A percentile compares a stretch with the other conserved stretches of the same genome.
phyloP scores from a whole-genome alignment of 306 rosid genomes.

The Lathyrus oleraceus region DNA sequence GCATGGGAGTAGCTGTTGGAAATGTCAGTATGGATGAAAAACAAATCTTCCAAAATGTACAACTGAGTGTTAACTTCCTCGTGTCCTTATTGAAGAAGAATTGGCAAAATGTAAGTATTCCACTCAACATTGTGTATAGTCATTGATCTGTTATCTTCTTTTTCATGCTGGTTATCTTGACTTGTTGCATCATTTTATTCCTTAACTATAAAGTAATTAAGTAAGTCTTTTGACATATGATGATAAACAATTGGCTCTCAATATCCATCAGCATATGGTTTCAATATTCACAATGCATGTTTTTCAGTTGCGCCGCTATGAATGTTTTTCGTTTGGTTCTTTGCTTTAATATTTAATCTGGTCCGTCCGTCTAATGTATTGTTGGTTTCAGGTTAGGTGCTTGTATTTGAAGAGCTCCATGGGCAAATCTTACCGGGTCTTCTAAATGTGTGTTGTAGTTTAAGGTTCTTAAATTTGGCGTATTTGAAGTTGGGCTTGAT shows the following conservation, averaged over 20 bases:
- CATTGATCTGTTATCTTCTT: background rate
- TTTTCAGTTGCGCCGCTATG: background rate
- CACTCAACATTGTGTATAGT: background rate
- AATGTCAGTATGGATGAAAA: slow-evolving; percentile 88
- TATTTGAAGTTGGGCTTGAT: background rate
- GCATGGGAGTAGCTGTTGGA: slow-evolving; percentile 93
- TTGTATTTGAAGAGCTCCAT: slow-evolving; percentile 51
- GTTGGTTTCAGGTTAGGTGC: slow-evolving; percentile 49
- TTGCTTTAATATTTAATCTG: background rate
- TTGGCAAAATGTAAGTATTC: slow-evolving; percentile 77
- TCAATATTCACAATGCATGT: background rate
- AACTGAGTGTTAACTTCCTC: slow-evolving; percentile 78
- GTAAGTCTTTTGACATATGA: no score
- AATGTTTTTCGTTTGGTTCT: background rate
- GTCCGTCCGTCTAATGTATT: slow-evolving; percentile 14
- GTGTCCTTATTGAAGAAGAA: slow-evolving; percentile 83
- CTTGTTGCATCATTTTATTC: background rate
- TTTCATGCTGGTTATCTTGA: background rate
- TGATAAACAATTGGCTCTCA: no score
- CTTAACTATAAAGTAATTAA: background rate
- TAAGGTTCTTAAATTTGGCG: background rate
- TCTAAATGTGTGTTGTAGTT: background rate
- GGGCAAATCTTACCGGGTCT: slow-evolving; percentile 50
- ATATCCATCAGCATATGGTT: no score
- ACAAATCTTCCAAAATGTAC: slow-evolving; percentile 85